These are phyloP conservation scores for Daldinia decipiens DNA, from an alignment of 495 filamentous ascomycete genomes.

Conservation along the genomic window DNA sequence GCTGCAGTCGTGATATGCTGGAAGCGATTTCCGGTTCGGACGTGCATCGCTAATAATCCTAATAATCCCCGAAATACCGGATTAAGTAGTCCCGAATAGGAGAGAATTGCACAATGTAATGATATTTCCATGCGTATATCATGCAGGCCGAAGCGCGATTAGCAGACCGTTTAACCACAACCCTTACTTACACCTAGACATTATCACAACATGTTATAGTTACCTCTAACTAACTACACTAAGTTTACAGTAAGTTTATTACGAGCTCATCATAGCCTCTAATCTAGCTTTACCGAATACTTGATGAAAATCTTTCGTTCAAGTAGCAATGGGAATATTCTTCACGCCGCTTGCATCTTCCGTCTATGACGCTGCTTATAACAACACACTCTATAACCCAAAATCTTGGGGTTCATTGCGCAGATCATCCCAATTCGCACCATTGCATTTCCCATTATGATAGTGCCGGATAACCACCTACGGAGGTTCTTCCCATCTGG, in stretches of 20 bases:
- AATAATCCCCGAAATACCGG: neutral
- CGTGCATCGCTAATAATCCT: neutral
- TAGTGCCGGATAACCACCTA: slow-evolving; percentile 5
- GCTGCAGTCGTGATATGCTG: slow-evolving; percentile 6
- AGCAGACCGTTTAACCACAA: neutral
- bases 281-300: slow-evolving; percentile 6
- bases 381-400: slow-evolving; percentile 10
- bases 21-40: slow-evolving; percentile 4
- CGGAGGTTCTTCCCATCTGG: neutral
- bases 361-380: slow-evolving; percentile 11
- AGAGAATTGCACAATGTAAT: neutral
- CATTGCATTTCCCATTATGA: slow-evolving; percentile 20
- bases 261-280: neutral
- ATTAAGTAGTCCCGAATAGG: slow-evolving; percentile 4
- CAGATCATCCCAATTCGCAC: slow-evolving; percentile 24
- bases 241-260: neutral
- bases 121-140: neutral
- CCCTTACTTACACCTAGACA: neutral
- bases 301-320: slow-evolving; percentile 3
- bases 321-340: slow-evolving; percentile 9
- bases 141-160: neutral
- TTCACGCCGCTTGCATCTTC: slow-evolving; percentile 10
- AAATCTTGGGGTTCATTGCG: slow-evolving; percentile 3
- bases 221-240: too few species aligned
- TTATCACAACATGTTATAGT: neutral